Evolutionary conservation across 495 filamentous ascomycete species (phyloP).

Genomic region (Xylaria longipes): DNA sequence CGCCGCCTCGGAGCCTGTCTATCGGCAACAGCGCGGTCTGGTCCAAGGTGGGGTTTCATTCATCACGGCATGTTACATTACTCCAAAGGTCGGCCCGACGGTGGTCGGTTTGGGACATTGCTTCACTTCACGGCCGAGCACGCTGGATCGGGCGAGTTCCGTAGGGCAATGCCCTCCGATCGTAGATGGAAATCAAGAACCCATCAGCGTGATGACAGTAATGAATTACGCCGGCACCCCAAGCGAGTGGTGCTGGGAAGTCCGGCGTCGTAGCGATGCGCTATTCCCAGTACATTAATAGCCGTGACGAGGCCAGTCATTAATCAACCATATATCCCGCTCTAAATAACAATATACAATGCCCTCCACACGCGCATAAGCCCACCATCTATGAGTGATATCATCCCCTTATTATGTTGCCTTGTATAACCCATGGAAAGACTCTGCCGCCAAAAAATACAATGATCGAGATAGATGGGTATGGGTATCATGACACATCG

Average conservation of each 20-base stretch:
- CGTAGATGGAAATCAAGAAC: not conserved
- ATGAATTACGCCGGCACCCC: not conserved
- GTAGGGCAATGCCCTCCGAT: not conserved
- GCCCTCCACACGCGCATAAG: not conserved
- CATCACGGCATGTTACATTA: not conserved
- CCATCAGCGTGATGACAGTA: not conserved
- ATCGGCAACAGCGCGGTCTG: not conserved
- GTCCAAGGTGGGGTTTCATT: not conserved
- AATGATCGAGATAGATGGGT: not conserved
- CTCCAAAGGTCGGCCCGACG: not conserved
- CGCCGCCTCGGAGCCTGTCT: not conserved
- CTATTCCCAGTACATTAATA: not conserved
- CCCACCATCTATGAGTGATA: not conserved
- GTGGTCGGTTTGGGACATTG: not conserved
- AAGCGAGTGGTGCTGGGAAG: not conserved
- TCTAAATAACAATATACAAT: slow-evolving; percentile 15
- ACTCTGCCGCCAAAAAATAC: slow-evolving; percentile 9
- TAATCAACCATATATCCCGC: not conserved
- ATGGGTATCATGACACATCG: slow-evolving; percentile 14
- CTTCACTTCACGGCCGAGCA: not conserved
- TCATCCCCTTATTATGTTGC: not conserved
- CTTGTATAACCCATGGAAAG: slow-evolving; percentile 7
- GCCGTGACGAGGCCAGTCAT: not conserved
- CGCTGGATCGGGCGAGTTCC: not conserved
- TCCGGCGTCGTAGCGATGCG: not conserved